Conservation (phyloP, 176 grass and related monocot genomes). For the Zizania latifolia region DNA sequence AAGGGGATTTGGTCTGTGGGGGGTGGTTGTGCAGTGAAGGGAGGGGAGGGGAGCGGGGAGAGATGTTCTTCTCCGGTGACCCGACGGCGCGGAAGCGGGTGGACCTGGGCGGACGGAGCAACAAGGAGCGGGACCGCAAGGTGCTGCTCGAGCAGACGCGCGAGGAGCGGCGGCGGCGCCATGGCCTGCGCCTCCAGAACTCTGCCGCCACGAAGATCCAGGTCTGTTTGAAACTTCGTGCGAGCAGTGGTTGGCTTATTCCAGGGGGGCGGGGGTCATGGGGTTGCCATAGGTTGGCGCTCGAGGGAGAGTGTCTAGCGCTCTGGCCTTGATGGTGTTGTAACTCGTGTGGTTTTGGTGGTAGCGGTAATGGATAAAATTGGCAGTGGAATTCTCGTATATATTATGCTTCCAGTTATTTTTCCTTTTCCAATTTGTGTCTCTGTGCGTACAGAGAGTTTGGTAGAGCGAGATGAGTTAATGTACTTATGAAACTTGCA, state of each 20-base stretch:
- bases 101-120: conserved; percentile 92
- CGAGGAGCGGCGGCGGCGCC: conserved; percentile 66
- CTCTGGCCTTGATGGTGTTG: neutral
- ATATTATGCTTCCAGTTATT: neutral
- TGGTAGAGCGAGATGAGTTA: neutral
- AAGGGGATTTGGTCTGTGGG: neutral
- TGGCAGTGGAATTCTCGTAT: neutral
- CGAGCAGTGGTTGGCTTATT: neutral
- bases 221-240: conserved; percentile 40
- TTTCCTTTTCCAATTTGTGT: neutral
- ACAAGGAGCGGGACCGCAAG: conserved; percentile 91
- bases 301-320: no score
- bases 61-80: conserved; percentile 96
- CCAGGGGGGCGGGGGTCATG: neutral
- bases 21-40: neutral
- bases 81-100: conserved; percentile 68
- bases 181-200: conserved; percentile 58
- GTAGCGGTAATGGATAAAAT: neutral
- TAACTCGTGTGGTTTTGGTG: neutral
- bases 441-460: neutral
- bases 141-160: conserved; percentile 77
- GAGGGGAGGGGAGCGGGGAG: neutral
- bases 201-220: conserved; percentile 83
- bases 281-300: neutral
- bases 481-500: neutral